Evolutionary conservation across 208 protist species (phyloP), one percentile per base, ranked within the genome.

Genomic region (Balamuthia mandrillaris): DNA sequence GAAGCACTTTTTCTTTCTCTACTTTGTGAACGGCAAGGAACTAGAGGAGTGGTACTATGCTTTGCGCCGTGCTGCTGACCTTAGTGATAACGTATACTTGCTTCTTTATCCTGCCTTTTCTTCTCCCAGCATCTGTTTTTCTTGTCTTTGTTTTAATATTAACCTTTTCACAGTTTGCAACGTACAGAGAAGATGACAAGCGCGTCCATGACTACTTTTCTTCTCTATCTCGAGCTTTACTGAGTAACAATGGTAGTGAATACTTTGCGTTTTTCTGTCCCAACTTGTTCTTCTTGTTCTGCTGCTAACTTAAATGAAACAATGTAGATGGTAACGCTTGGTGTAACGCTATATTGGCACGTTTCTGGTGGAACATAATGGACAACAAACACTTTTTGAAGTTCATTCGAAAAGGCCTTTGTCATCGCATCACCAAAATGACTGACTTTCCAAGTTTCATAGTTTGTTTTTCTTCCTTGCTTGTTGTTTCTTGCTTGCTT

Each of bases 381-480:
- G 66, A 45, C 18, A 77, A 31, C 37, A 77, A 54, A 33, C 44
- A 45, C 39, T 77, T 77, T 33, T 56, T 56, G 44, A 77, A 18
- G 29, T 77, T 77, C 42, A 39, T 77, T 33, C 24, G 24, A 39
- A 39, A 77, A 33, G 66, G 66, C 66, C 66, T 77, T 6, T 77
- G 66, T 18, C 66, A 77, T 39, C 66, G 66, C 44, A 77, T 77
- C 44, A 77, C 66, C 66, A 77, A 77, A 27, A 77, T 77, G 66
- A 77, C 66, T n/a, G 66, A 77, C 44, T 77, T 77, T 45, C 66
- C 66, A 4, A 45, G 66, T 27, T 77, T 77, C 44, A 77, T 77
- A 12, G 66, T 77, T 63, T 29, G 56, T 24, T 29, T 9, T 35
- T 29, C 56, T 54, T 54, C 14, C n/a, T n/a, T n/a, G n/a, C n/a